phyloP scores from a whole-genome alignment of 2,329 filamentous ascomycete species.

The Grosmannia serpens region DNA sequence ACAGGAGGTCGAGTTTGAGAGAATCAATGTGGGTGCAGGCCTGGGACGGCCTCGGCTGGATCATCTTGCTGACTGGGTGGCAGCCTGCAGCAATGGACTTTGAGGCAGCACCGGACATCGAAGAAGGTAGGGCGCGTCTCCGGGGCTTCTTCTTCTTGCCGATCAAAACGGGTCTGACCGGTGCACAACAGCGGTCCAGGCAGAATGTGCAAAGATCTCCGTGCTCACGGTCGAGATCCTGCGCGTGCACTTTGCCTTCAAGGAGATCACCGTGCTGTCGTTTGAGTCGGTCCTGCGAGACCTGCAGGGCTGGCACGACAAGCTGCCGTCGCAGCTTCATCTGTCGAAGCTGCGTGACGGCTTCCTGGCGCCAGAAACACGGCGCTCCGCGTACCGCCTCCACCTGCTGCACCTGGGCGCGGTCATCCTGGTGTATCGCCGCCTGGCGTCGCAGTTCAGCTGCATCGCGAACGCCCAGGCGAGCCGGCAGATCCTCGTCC shows the following conservation, averaged over 20 bases:
- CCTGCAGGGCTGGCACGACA: slow-evolving; percentile 18
- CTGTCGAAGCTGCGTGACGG: slow-evolving; percentile 8
- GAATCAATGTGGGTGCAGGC: slow-evolving; percentile 8
- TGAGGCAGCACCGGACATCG: slow-evolving; percentile 12
- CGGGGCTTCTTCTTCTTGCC: not conserved
- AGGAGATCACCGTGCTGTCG: slow-evolving; percentile 15
- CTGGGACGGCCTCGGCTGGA: not conserved
- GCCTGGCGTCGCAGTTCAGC: slow-evolving; percentile 17
- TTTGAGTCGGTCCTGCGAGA: slow-evolving; percentile 18
- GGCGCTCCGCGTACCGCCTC: slow-evolving; percentile 17
- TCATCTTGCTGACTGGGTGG: not conserved
- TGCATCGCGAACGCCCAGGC: not conserved
- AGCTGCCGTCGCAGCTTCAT: slow-evolving; percentile 15
- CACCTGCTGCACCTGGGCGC: slow-evolving; percentile 22
- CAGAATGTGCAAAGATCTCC: slow-evolving; percentile 18
- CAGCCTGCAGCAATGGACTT: slow-evolving; percentile 15
- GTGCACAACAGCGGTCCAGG: slow-evolving; percentile 16
- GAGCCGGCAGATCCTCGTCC: not conserved
- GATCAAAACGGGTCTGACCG: not conserved
- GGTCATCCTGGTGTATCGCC: slow-evolving; percentile 20
- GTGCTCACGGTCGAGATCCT: slow-evolving; percentile 20
- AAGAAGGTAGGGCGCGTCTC: slow-evolving; percentile 12
- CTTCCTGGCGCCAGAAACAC: slow-evolving; percentile 6
- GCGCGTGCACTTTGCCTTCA: slow-evolving; percentile 17
- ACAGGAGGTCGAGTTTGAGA: slow-evolving; percentile 13